Evolutionary conservation across 2,329 filamentous ascomycete species (phyloP).

Genomic region (Fusarium liriodendri): DNA sequence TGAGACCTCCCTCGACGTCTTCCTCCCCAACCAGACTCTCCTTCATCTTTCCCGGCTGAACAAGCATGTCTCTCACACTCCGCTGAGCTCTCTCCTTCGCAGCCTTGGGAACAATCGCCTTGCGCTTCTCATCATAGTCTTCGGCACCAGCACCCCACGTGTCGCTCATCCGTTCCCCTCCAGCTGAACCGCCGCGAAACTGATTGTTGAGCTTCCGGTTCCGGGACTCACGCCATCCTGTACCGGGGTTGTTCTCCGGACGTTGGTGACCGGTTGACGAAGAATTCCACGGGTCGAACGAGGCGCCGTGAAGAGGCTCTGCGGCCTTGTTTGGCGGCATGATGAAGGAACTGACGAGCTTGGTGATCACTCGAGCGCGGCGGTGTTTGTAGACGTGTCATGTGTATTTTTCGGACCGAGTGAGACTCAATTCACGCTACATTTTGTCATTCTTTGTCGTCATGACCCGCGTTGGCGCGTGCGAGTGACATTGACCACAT

Average conservation of each 20-base stretch:
- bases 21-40: constrained; percentile 26
- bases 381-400: not conserved
- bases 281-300: constrained; percentile 78
- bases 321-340: constrained; percentile 47
- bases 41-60: constrained; percentile 58
- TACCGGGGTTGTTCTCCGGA: constrained; percentile 73
- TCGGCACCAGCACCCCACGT: constrained; percentile 73
- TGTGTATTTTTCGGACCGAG: not conserved
- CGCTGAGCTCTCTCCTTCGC: constrained; percentile 51
- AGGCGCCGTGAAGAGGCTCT: constrained; percentile 54
- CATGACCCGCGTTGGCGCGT: constrained; percentile 36
- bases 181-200: constrained; percentile 68
- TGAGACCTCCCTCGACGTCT: constrained; percentile 1
- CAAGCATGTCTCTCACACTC: constrained; percentile 67
- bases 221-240: constrained; percentile 78
- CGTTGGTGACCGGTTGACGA: constrained; percentile 83
- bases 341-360: not conserved
- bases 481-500: constrained; percentile 26
- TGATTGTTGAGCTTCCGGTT: constrained; percentile 77
- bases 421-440: not conserved
- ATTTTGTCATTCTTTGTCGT: constrained; percentile 19
- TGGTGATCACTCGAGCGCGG: not conserved
- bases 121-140: constrained; percentile 61
- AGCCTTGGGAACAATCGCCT: constrained; percentile 57
- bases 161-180: constrained; percentile 71